phyloP scores from a whole-genome alignment of 495 filamentous ascomycete species.

The Penicillium salamii region DNA sequence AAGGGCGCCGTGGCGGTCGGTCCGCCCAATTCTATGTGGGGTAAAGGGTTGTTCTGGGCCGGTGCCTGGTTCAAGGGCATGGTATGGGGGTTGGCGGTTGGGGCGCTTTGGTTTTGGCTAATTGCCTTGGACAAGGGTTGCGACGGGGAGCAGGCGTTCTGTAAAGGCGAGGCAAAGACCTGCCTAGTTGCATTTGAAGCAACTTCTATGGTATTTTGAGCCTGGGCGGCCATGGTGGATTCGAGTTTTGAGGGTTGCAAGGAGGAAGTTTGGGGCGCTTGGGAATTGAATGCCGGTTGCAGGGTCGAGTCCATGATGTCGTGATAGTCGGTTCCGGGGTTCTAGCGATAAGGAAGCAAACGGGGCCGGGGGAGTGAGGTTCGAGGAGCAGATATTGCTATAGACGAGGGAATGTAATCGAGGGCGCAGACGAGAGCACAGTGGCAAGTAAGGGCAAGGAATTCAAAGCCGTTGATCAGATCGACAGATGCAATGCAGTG shows the following conservation, averaged over 20 bases:
- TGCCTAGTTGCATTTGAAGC: conserved; percentile 11
- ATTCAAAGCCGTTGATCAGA: conserved; percentile 7
- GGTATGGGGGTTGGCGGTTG: conserved; percentile 8
- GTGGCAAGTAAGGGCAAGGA: conserved; percentile 3
- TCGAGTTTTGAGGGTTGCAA: conserved; percentile 13
- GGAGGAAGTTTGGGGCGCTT: conserved; percentile 13
- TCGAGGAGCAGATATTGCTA: neutral
- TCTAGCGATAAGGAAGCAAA: neutral
- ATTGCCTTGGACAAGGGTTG: conserved; percentile 18
- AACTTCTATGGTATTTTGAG: conserved; percentile 10
- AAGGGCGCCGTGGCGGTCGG: conserved; percentile 57
- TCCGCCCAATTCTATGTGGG: conserved; percentile 38
- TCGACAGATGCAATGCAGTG: conserved; percentile 1
- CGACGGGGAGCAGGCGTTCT: conserved; percentile 8
- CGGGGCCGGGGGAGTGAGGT: neutral
- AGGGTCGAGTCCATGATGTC: conserved; percentile 21
- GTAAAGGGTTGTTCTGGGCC: conserved; percentile 24
- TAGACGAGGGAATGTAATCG: neutral
- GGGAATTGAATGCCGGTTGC: conserved; percentile 15
- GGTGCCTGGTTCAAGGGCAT: conserved; percentile 17
- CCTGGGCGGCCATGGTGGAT: conserved; percentile 6
- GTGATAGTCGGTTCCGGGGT: neutral
- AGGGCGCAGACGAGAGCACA: neutral
- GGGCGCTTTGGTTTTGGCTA: neutral
- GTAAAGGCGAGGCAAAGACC: conserved; percentile 13